Evolutionary conservation across 2,329 filamentous ascomycete genomes (phyloP).

Genomic region (Alternaria brassicicola): DNA sequence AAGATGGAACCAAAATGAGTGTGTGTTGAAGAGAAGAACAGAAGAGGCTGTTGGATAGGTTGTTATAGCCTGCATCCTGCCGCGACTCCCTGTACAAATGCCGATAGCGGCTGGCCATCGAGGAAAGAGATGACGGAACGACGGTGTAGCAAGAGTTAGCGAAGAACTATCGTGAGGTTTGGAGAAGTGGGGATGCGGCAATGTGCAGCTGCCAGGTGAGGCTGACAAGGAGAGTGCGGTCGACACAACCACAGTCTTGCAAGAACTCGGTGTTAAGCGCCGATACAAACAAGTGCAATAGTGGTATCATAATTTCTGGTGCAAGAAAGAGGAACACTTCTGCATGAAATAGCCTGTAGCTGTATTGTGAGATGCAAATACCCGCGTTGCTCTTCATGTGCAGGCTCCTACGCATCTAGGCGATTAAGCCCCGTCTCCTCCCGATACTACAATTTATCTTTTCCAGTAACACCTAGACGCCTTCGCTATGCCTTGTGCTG

Average conservation of each 20-base stretch:
- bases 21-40: conserved; percentile 31
- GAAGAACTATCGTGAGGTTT: conserved; percentile 10
- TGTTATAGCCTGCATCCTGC: conserved; percentile 32
- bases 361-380: background rate
- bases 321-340: background rate
- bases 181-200: conserved; percentile 11
- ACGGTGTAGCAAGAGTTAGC: conserved; percentile 16
- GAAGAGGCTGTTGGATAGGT: conserved; percentile 11
- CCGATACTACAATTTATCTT: background rate
- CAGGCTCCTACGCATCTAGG: background rate
- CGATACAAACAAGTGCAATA: background rate
- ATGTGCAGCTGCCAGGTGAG: conserved; percentile 8
- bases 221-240: conserved; percentile 5
- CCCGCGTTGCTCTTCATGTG: background rate
- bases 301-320: background rate
- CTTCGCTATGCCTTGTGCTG: conserved; percentile 28
- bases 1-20: conserved; percentile 50
- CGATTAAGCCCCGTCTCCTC: background rate
- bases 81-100: conserved; percentile 27
- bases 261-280: background rate
- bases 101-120: background rate
- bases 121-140: conserved; percentile 20
- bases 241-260: background rate
- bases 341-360: background rate
- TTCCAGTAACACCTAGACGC: conserved; percentile 19